Percentiles rank a stretch among this genome's conserved stretches.
These are phyloP conservation scores for Lanmaoa pseudosensibilis DNA, from an alignment of 768 basidiomycete species.

Conservation along the genomic window DNA sequence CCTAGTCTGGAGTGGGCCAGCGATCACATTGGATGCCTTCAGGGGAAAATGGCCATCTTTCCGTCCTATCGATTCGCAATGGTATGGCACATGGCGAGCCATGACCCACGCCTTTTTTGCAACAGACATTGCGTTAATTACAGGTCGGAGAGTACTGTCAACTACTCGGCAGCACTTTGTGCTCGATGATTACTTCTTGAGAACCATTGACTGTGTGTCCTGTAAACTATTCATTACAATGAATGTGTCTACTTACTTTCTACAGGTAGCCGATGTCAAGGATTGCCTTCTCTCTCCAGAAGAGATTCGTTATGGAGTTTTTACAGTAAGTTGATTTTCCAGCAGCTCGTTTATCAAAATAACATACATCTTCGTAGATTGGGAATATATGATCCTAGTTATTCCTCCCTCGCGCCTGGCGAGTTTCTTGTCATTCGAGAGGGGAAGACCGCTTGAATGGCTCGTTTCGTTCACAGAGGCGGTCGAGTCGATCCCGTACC, in stretches of 20 bases:
- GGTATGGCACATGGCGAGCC: constrained; percentile 11
- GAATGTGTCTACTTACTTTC: not conserved
- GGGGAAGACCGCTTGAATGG: constrained; percentile 5
- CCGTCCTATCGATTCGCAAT: not conserved
- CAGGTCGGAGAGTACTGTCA: not conserved
- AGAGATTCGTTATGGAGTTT: constrained; percentile 25
- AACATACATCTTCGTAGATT: constrained; percentile 9
- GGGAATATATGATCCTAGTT: constrained; percentile 15
- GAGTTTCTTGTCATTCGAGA: constrained; percentile 4
- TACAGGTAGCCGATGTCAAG: constrained; percentile 11
- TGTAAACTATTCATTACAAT: not conserved
- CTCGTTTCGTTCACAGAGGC: constrained; percentile 4
- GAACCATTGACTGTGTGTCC: constrained; percentile 25
- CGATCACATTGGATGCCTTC: constrained; percentile 7
- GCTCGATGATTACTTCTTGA: constrained; percentile 16
- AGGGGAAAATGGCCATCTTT: constrained; percentile 9
- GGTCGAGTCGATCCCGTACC: constrained; percentile 8
- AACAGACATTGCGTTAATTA: not conserved
- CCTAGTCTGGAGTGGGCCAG: constrained; percentile 19
- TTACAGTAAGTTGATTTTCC: constrained; percentile 25
- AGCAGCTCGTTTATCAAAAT: not conserved
- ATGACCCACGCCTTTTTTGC: constrained; percentile 7
- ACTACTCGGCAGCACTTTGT: constrained; percentile 15
- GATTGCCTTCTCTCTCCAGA: constrained; percentile 8
- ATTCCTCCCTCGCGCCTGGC: not conserved